Conservation (phyloP, 2,329 filamentous ascomycete species). For the Drechslera avenae region DNA sequence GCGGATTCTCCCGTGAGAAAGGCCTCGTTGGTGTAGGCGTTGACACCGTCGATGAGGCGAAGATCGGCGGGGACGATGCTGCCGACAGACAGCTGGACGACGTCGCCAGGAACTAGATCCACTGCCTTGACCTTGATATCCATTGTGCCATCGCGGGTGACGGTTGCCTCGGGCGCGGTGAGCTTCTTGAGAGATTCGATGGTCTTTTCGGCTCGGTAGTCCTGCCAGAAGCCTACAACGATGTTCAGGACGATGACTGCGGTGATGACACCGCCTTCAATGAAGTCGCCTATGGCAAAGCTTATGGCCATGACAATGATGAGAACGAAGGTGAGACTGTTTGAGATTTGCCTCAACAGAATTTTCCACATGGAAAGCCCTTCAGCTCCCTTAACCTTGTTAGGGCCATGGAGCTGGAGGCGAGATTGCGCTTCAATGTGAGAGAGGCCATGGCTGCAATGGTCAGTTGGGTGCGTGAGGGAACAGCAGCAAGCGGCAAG, state of each 20-base stretch:
- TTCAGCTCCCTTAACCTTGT: slow-evolving; percentile 73
- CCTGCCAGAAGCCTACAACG: slow-evolving; percentile 62
- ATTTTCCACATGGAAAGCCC: slow-evolving; percentile 76
- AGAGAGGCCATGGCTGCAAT: slow-evolving; percentile 63
- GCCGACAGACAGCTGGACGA: slow-evolving; percentile 53
- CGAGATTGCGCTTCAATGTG: slow-evolving; percentile 67
- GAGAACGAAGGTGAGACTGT: slow-evolving; percentile 74
- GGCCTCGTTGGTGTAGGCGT: slow-evolving; percentile 76
- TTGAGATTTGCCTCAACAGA: slow-evolving; percentile 76
- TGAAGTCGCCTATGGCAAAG: slow-evolving; percentile 68
- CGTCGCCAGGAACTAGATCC: slow-evolving; percentile 48
- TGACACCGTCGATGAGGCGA: slow-evolving; percentile 67
- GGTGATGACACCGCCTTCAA: slow-evolving; percentile 67
- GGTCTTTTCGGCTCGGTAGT: slow-evolving; percentile 54
- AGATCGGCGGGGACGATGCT: slow-evolving; percentile 72
- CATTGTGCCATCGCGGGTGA: slow-evolving; percentile 43
- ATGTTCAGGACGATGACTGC: slow-evolving; percentile 72
- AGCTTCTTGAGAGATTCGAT: slow-evolving; percentile 50
- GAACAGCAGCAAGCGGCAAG: neutral
- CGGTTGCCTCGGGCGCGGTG: slow-evolving; percentile 47
- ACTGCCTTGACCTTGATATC: slow-evolving; percentile 45
- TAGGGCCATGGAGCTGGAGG: slow-evolving; percentile 69
- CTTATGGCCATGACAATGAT: slow-evolving; percentile 73
- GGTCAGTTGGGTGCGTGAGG: slow-evolving; percentile 24
- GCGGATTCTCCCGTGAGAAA: slow-evolving; percentile 75